phyloP scores from a whole-genome alignment of 2,329 filamentous ascomycete genomes.

The Periconia macrospinosa region DNA sequence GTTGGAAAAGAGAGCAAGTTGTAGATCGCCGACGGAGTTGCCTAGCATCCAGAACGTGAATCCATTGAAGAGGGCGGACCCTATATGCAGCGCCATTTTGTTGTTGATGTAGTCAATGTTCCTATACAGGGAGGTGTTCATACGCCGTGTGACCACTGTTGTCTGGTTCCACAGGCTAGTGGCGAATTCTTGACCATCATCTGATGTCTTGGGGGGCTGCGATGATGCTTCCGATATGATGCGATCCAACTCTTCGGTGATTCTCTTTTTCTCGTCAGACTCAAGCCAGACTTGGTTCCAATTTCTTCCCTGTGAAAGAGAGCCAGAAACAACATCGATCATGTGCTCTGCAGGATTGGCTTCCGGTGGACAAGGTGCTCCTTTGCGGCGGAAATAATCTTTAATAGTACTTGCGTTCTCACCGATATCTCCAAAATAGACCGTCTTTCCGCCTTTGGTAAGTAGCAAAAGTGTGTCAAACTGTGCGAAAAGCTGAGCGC shows the following conservation, averaged over 20 bases:
- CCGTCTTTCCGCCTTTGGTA: conserved; percentile 73
- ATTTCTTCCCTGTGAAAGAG: conserved; percentile 39
- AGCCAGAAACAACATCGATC: conserved; percentile 68
- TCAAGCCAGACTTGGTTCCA: conserved; percentile 45
- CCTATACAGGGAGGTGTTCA: conserved; percentile 25
- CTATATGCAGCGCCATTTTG: conserved; percentile 27
- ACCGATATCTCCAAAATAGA: conserved; percentile 76
- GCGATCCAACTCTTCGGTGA: conserved; percentile 35
- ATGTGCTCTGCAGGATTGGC: conserved; percentile 70
- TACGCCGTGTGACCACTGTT: conserved; percentile 23
- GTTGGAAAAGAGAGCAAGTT: conserved; percentile 50
- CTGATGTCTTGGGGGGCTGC: conserved; percentile 5
- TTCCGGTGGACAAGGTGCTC: conserved; percentile 56
- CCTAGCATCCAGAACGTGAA: conserved; percentile 33
- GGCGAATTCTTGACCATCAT: conserved; percentile 44
- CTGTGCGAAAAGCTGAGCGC: conserved; percentile 76
- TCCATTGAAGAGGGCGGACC: conserved; percentile 26
- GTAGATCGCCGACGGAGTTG: conserved; percentile 39
- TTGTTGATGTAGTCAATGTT: conserved; percentile 31
- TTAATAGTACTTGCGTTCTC: conserved; percentile 60
- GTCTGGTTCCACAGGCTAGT: conserved; percentile 25
- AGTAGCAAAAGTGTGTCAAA: conserved; percentile 79
- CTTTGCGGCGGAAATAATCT: conserved; percentile 50
- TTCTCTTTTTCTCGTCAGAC: conserved; percentile 31
- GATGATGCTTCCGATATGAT: conserved; percentile 27